phyloP scores from a whole-genome alignment of 306 rosid species.

The Rosa persica region DNA sequence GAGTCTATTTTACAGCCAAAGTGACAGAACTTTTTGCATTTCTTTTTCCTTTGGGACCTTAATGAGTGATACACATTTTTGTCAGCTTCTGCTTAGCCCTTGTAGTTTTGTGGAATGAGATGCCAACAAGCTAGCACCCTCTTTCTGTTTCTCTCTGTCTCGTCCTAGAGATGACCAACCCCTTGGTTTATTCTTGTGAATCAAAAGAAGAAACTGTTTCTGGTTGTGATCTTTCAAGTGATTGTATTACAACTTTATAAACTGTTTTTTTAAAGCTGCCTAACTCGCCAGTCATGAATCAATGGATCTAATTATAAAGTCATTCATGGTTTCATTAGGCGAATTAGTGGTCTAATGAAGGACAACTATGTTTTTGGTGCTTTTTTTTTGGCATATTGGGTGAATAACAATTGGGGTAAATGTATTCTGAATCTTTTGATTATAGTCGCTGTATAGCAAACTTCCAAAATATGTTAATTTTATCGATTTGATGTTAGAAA shows the following conservation, averaged over 20 bases:
- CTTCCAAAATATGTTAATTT: too few species aligned
- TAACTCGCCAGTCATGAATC: background rate
- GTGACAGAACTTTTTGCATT: background rate
- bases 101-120: conserved; percentile 19
- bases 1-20: conserved; percentile 60
- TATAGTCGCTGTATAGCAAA: too few species aligned
- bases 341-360: background rate
- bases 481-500: background rate
- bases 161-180: background rate
- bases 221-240: conserved; percentile 3
- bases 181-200: background rate
- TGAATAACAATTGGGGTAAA: background rate
- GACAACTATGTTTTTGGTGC: background rate
- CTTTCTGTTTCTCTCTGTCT: conserved; percentile 5
- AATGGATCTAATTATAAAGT: background rate
- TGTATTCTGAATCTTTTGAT: background rate
- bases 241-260: background rate
- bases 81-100: conserved; percentile 17
- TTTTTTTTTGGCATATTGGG: background rate
- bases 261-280: background rate
- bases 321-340: background rate
- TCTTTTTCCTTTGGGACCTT: background rate
- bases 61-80: conserved; percentile 23
- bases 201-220: conserved; percentile 1
- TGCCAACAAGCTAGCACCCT: background rate